Base-by-base conservation (phyloP, 345 rosid species). In the Pistacia integerrima region DNA sequence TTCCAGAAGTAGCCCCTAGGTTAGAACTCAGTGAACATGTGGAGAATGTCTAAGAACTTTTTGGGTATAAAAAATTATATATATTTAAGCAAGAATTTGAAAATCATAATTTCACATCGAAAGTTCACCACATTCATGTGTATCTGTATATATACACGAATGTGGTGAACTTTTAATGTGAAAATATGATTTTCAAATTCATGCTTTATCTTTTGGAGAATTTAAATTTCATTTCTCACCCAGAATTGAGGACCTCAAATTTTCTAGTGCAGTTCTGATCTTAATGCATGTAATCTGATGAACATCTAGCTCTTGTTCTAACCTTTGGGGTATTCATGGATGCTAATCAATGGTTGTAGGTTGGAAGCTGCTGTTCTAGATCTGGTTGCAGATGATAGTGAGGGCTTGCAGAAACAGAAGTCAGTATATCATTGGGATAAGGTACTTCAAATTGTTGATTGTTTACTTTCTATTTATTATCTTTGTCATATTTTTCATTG, bases 351-450 rank as follows among this genome's bases (percentile, higher is more conserved):
- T 48, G 4, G 36, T 73, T 67, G 33, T 79, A 95, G 99, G 86
- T 82, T 96, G 89, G 97, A 93, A 46, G 71, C 86, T 82, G 97
- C 98, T 74, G 97, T 96, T 51, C 79, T 93, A 38, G 98, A 96
- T 91, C 93, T 96, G 61, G 97, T 96, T 76, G 99, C 97, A 69
- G 99, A 93, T 82, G 95, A 96, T 81, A 82, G 89, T 67, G 84
- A 41, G 72, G 98, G 97, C 64, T 77, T 92, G 84, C 89, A 89
- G 82, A 93, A 93, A 83, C 98, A 93, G 79, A 85, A 90, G 84
- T 33, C 90, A 33, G 76, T 76, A 73, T 91, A 78, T 77, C 99
- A 96, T 74, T 96, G 99, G 99, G 99, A 96, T 84, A 93, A 90
- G 98, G 99, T 96, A 83, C 75, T 48, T 70, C 33, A 41, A 77